Evolutionary conservation across 2,329 filamentous ascomycete genomes (phyloP), one percentile per base, ranked within the genome.

Genomic region (Diplodia intermedia): DNA sequence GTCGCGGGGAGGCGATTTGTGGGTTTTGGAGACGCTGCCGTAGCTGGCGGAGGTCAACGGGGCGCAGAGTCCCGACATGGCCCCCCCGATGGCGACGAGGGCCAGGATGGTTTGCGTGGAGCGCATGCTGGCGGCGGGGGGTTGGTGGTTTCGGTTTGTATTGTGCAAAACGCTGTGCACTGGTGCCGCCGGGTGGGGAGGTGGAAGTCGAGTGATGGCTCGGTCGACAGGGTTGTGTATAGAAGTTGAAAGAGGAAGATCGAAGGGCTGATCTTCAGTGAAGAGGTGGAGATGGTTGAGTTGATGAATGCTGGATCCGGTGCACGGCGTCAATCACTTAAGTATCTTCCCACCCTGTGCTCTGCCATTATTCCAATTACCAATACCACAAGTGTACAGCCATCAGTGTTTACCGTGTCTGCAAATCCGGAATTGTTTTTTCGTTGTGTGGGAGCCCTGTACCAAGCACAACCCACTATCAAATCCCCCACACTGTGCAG

Each of bases 11-110:
- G 31, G 31, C 8, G 6, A 7, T 9, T 33, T 33, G 31, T 6
- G 31, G 31, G 6, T 33, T 9, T 6, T 7, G 31, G 31, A 33
- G 31, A 33, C 31, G 31, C 6, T 33, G 31, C 31, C 31, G 31
- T 33, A 33, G 31, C 31, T 33, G 31, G 31, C 31, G 31, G 31
- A 33, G 31, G 31, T 33, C 31, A 47, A 7, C 11, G 55, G 55
- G 36, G 55, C 55, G 36, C 36, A 43, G 20, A 29, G 47, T 12
- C 36, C 55, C 20, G 40, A 18, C 18, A 60, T 43, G 23, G n/a
- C 55, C 20, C 55, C 55, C 20, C 55, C 55, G 36, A 60, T 60
- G 55, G 55, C 36, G 36, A 43, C 11, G 36, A 60, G 36, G 11
- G 55, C 36, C 38, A 43, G 29, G 36, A 60, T 6, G 38, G 33